Conservation (phyloP, 352 stramenopile genomes). For the Thalassiosira mediterranea region DNA sequence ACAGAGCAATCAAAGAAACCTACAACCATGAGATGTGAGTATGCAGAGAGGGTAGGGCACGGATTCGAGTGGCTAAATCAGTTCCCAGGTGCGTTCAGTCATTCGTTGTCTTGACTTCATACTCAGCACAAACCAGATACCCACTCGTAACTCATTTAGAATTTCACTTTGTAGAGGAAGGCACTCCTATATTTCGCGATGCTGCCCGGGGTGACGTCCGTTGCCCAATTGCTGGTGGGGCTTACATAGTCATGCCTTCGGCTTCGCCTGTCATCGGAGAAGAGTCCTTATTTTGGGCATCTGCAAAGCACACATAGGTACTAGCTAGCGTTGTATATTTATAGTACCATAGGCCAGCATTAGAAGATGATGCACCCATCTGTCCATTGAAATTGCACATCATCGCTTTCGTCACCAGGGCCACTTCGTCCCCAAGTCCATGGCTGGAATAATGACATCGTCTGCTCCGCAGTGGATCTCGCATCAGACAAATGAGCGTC, state of each 20-base stretch:
- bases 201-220: slow-evolving; percentile 25
- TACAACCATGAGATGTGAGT: slow-evolving; percentile 32
- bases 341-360: no score
- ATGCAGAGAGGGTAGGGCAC: slow-evolving; percentile 22
- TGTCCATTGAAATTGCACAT: slow-evolving; percentile 26
- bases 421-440: slow-evolving; percentile 49
- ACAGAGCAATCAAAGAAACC: slow-evolving; percentile 1
- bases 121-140: no score
- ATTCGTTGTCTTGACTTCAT: no score
- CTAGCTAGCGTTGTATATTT: no score
- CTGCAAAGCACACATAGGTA: slow-evolving; percentile 19
- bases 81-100: no score
- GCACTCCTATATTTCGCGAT: slow-evolving; percentile 33
- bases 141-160: no score
- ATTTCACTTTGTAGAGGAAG: slow-evolving; percentile 35
- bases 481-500: slow-evolving; percentile 36
- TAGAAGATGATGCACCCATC: slow-evolving; percentile 9
- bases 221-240: slow-evolving; percentile 21
- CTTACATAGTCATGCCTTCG: slow-evolving; percentile 50
- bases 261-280: slow-evolving; percentile 33
- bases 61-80: slow-evolving; percentile 38
- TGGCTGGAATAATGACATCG: slow-evolving; percentile 43
- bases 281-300: slow-evolving; percentile 46
- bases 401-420: slow-evolving; percentile 19
- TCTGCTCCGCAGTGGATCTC: slow-evolving; percentile 39